phyloP scores from a whole-genome alignment of 2,329 filamentous ascomycete genomes.

The Ophiocordyceps unilateralis region DNA sequence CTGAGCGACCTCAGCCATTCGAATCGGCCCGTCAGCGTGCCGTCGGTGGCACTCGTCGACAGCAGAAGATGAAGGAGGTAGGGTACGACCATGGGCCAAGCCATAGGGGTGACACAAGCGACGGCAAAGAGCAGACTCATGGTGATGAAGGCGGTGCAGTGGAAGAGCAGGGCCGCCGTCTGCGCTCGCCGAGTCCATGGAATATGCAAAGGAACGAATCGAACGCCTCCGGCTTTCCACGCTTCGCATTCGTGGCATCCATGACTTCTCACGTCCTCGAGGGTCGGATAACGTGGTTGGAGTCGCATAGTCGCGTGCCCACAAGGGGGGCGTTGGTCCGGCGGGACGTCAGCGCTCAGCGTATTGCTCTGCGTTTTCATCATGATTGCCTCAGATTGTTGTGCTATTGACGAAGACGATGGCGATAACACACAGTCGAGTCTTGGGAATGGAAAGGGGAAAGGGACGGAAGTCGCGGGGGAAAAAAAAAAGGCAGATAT shows the following conservation, averaged over 20 bases:
- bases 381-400: not conserved
- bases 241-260: conserved; percentile 11
- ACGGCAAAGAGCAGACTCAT: conserved; percentile 74
- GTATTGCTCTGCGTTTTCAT: not conserved
- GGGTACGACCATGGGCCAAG: conserved; percentile 61
- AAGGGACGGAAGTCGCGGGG: too few relatives aligned
- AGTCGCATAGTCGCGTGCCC: not conserved
- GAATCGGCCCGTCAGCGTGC: conserved; percentile 56
- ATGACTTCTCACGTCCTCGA: not conserved
- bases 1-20: conserved; percentile 55
- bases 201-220: conserved; percentile 68
- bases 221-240: conserved; percentile 38
- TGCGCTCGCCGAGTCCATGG: conserved; percentile 56
- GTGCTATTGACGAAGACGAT: not conserved
- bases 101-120: conserved; percentile 75
- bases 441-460: too few relatives aligned
- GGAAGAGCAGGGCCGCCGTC: conserved; percentile 60
- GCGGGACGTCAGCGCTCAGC: not conserved
- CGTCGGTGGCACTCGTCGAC: conserved; percentile 61
- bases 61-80: conserved; percentile 75
- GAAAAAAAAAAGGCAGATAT: too few relatives aligned
- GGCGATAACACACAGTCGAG: too few relatives aligned
- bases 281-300: not conserved
- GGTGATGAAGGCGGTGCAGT: conserved; percentile 54
- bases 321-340: not conserved